phyloP scores from a whole-genome alignment of 2,329 filamentous ascomycete species.

The Xylariales sp. region DNA sequence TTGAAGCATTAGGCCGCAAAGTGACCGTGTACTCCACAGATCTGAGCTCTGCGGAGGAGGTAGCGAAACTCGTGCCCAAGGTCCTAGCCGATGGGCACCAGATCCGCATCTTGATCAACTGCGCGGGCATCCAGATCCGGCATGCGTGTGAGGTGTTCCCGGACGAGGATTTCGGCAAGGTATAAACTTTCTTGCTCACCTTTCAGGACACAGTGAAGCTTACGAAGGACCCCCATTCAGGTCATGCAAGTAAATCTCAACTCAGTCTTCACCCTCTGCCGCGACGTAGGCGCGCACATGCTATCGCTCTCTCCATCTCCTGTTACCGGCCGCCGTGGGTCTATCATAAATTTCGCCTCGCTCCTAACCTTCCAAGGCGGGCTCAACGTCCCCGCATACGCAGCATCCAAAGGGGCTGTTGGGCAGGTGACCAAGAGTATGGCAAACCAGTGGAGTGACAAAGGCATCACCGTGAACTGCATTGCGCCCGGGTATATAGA shows the following conservation, averaged over 20 bases:
- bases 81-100: constrained; percentile 32
- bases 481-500: constrained; percentile 87
- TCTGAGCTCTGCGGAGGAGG: constrained; percentile 25
- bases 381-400: constrained; percentile 81
- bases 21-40: constrained; percentile 5
- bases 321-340: constrained; percentile 55
- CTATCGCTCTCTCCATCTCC: constrained; percentile 48
- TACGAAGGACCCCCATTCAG: constrained; percentile 69
- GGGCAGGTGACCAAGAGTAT: constrained; percentile 81
- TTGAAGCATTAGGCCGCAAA: constrained; percentile 7
- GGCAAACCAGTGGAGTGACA: constrained; percentile 75
- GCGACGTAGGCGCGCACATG: constrained; percentile 77
- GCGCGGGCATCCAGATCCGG: constrained; percentile 74
- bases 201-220: constrained; percentile 26
- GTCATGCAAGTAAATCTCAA: constrained; percentile 75
- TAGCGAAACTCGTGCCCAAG: constrained; percentile 6
- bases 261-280: constrained; percentile 66
- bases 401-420: constrained; percentile 79
- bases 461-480: constrained; percentile 76
- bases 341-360: constrained; percentile 73
- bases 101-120: constrained; percentile 78
- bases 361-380: constrained; percentile 82
- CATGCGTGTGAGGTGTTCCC: constrained; percentile 7
- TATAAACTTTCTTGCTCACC: constrained; percentile 32
- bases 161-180: constrained; percentile 8